Evolutionary conservation across 2,329 filamentous ascomycete genomes (phyloP), one percentile per base, ranked within the genome.

Genomic region (Pezicula radicicola): DNA sequence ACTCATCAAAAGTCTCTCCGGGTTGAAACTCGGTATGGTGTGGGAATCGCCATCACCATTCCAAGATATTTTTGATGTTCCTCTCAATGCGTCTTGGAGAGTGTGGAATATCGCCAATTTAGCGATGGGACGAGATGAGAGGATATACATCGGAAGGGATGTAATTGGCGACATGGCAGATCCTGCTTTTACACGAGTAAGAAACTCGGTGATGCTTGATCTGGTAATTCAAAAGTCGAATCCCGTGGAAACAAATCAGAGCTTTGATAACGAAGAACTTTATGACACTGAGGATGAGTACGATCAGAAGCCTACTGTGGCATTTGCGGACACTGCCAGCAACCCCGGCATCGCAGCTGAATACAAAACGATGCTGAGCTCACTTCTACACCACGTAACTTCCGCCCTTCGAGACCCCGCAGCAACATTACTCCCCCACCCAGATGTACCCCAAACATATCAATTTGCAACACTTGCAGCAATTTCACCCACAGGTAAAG

Each of bases 61-160:
- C 39, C 44, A 49, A 45, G 46, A 25, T n/a, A 61, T 66, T 2
- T 57, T 69, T 2, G 62, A 66, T 41, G 70, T 73, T 13, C 65
- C 63, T 0, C 50, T 66, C 3, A 70, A 76, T 15, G 69, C 77
- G 33, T 69, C 74, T 13, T 91, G 88, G 77, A 80, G 86, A 51
- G 85, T 97, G 40, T 89, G 88, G 52, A 87, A 88, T 42, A 85
- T 96, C 55, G 91, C 90, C 40, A 89, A 88, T 59, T 80, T 92
- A 39, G 81, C 88, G 1, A 76, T 99, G 3, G 93, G 93, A 4
- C 86, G 88, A 45, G 91, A 97, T 64, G 93, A 97, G 70, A 89
- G 87, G 57, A 84, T 97, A 18, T 89, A 89, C 65, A 81, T 97
- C 57, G 80, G 87, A 44, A 83, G 88, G 21, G 84, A 91, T 52